Evolutionary conservation across 129 eudicot species (phyloP).

Genomic region (Ambrosia trifida): DNA sequence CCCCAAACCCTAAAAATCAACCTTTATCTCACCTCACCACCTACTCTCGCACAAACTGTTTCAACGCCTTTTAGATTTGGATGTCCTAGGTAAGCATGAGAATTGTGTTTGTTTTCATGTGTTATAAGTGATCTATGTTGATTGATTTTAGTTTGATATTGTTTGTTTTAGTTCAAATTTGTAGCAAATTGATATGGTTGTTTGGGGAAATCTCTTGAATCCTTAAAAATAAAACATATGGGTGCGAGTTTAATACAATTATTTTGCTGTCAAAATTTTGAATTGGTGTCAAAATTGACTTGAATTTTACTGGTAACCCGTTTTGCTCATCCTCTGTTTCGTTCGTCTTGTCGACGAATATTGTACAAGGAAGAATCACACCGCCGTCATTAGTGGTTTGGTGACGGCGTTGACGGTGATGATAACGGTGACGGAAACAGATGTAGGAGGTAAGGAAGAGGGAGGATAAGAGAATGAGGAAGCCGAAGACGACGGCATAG

Average conservation of each 20-base stretch:
- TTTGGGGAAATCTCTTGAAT: background rate
- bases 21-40: no score
- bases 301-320: no score
- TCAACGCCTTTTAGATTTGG: no score
- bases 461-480: slow-evolving; percentile 68
- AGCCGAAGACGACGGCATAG: slow-evolving; percentile 78
- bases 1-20: no score
- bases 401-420: background rate
- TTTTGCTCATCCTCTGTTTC: no score
- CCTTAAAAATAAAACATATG: background rate
- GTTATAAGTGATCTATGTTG: no score
- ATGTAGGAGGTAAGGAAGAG: slow-evolving; percentile 65
- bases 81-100: no score
- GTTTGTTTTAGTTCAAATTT: no score
- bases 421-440: slow-evolving; percentile 66
- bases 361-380: slow-evolving; percentile 66
- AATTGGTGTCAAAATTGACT: no score
- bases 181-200: background rate
- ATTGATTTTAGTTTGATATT: no score
- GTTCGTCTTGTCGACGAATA: slow-evolving; percentile 53
- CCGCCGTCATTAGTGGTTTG: slow-evolving; percentile 39
- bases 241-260: background rate
- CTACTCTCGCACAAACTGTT: no score
- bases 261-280: background rate
- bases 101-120: no score